phyloP scores from a whole-genome alignment of 352 stramenopile species.

The Pythium chondricola region DNA sequence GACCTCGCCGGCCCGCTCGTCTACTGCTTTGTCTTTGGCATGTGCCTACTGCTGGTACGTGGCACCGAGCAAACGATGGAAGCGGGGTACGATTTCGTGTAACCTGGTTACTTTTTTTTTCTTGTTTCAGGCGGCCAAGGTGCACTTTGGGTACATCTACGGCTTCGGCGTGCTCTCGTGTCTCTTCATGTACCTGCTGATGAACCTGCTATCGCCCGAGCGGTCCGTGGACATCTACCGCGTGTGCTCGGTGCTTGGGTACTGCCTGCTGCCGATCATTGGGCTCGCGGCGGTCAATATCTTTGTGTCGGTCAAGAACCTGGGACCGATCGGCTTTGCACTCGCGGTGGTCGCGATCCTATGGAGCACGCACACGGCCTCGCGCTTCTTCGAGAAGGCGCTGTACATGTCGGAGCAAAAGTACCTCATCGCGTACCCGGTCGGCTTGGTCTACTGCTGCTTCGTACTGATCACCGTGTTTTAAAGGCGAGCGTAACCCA shows the following conservation, averaged over 20 bases:
- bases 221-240: conserved; percentile 90
- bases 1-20: conserved; percentile 94
- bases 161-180: conserved; percentile 97
- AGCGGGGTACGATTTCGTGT: not conserved
- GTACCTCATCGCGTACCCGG: conserved; percentile 97
- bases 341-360: conserved; percentile 86
- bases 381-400: conserved; percentile 95
- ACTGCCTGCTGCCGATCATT: conserved; percentile 96
- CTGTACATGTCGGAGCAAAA: conserved; percentile 94
- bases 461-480: conserved; percentile 99
- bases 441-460: conserved; percentile 95
- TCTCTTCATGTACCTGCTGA: conserved; percentile 92
- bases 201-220: conserved; percentile 92
- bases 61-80: no score
- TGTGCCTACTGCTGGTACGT: conserved; percentile 89
- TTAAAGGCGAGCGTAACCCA: conserved; percentile 61
- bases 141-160: conserved; percentile 99
- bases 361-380: conserved; percentile 94
- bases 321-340: conserved; percentile 70
- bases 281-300: conserved; percentile 92
- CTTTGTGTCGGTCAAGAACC: conserved; percentile 82
- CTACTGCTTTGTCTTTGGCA: conserved; percentile 93
- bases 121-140: conserved; percentile 68
- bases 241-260: conserved; percentile 95
- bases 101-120: not conserved